Evolutionary conservation across 192 early-diverging fungal genomes (phyloP).

Genomic region (Backusella parvicylindrica): DNA sequence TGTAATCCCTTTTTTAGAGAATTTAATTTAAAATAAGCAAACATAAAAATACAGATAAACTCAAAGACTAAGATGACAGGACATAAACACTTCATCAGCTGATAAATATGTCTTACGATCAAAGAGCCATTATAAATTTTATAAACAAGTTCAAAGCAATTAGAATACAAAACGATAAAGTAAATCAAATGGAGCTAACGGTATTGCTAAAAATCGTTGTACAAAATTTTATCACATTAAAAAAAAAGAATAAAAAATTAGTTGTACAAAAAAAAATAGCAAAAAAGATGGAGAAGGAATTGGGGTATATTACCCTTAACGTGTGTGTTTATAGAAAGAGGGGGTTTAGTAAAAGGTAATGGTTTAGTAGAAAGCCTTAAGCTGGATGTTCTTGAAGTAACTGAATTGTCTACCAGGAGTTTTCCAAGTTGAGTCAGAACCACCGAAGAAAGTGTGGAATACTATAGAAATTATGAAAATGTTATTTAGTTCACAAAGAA

Average conservation of each 20-base stretch:
- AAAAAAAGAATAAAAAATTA: neutral
- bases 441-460: conserved; percentile 41
- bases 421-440: conserved; percentile 15
- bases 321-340: neutral
- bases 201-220: neutral
- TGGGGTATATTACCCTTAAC: conserved; percentile 2
- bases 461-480: conserved; percentile 14
- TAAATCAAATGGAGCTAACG: neutral
- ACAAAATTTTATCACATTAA: neutral
- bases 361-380: neutral
- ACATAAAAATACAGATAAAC: neutral
- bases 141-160: neutral
- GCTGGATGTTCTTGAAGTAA: conserved; percentile 19
- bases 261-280: conserved; percentile 4
- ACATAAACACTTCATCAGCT: neutral
- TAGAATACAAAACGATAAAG: neutral
- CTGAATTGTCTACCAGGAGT: conserved; percentile 24
- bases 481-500: neutral
- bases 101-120: neutral
- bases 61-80: neutral
- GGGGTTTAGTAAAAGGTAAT: neutral
- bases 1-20: neutral
- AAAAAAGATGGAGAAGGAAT: neutral
- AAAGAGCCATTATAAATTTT: neutral
- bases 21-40: neutral